Evolutionary conservation across 305 asterid genomes (phyloP).

Genomic region (Rubia peregrina): DNA sequence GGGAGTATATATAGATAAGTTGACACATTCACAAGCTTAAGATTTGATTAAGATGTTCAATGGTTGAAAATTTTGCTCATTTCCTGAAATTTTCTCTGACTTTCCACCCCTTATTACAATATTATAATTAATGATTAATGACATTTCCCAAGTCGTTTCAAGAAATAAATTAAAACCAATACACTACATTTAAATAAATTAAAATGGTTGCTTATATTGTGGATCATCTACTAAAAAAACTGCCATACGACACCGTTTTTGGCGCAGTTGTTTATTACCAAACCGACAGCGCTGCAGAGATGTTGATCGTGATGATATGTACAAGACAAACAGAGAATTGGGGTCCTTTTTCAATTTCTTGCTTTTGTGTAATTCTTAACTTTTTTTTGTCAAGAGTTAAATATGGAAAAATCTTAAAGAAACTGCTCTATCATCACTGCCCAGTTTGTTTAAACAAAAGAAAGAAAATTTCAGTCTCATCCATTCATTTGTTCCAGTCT

Average conservation of each 20-base stretch:
- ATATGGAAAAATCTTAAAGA: conserved; percentile 4
- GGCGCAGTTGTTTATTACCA: background rate
- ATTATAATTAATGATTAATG: background rate
- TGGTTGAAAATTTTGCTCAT: background rate
- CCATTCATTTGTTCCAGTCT: conserved; percentile 13
- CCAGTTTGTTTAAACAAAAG: background rate
- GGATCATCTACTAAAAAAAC: background rate
- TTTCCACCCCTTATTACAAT: background rate
- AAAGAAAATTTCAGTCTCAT: conserved; percentile 10
- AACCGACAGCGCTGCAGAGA: background rate
- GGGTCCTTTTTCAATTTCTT: background rate
- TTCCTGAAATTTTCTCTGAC: background rate
- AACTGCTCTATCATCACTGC: background rate
- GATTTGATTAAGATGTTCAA: background rate
- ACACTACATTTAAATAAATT: background rate
- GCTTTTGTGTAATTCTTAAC: background rate
- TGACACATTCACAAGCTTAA: background rate
- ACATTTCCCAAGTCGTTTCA: background rate
- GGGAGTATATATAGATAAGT: background rate
- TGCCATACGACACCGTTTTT: background rate
- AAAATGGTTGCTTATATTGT: background rate
- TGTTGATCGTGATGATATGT: conserved; percentile 3
- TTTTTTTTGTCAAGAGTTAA: background rate
- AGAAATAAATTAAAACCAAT: background rate
- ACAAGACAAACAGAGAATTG: background rate